phyloP scores from a whole-genome alignment of 2,329 filamentous ascomycete genomes.

The Setomelanomma holmii region DNA sequence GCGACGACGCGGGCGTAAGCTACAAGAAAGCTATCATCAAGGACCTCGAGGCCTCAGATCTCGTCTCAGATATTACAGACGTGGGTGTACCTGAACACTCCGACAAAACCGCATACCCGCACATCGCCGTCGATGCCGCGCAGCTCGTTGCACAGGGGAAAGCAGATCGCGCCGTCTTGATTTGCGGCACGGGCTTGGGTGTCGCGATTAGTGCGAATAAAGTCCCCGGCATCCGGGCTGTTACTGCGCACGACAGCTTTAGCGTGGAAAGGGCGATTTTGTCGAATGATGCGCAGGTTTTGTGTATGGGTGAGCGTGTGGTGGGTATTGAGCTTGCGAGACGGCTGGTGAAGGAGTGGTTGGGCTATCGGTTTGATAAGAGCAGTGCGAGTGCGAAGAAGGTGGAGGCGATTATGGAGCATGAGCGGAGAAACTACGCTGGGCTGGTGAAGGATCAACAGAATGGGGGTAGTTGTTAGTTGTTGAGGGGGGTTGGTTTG shows the following conservation, averaged over 20 bases:
- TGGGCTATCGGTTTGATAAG: constrained; percentile 81
- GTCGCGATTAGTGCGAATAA: constrained; percentile 92
- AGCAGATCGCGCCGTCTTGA: constrained; percentile 78
- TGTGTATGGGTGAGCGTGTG: constrained; percentile 86
- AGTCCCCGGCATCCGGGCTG: constrained; percentile 81
- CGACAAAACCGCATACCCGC: constrained; percentile 84
- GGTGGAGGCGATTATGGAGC: constrained; percentile 59
- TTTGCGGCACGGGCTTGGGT: constrained; percentile 86
- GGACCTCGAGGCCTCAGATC: constrained; percentile 71
- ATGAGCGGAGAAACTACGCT: constrained; percentile 51
- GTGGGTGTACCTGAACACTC: constrained; percentile 71
- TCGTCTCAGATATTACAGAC: constrained; percentile 73
- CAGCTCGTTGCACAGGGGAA: constrained; percentile 67
- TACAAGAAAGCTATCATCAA: constrained; percentile 82
- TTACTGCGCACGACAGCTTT: constrained; percentile 88
- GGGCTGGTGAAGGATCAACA: constrained; percentile 24
- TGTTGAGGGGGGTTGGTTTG: not conserved
- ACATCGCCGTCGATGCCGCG: constrained; percentile 77
- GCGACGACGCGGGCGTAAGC: constrained; percentile 74
- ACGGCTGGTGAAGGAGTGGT: constrained; percentile 79
- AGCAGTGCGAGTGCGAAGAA: constrained; percentile 67
- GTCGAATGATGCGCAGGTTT: constrained; percentile 85
- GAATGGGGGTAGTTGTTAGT: constrained; percentile 6
- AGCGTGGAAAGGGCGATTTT: constrained; percentile 80
- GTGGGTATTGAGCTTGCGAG: constrained; percentile 82